Evolutionary conservation across 129 eudicot genomes (phyloP).

Genomic region (Dittrichia graveolens): DNA sequence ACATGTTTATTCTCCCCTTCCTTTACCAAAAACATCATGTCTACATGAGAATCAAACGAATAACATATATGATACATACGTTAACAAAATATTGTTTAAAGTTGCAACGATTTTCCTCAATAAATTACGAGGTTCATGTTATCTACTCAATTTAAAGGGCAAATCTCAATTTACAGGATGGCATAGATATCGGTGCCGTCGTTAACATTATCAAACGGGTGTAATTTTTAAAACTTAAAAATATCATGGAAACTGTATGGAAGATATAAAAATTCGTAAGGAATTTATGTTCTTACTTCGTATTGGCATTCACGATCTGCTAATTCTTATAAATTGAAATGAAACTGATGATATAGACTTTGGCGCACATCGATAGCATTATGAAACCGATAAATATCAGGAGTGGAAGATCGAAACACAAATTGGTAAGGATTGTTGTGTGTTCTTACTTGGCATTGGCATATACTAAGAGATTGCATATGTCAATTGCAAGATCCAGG

Average conservation of each 20-base stretch:
- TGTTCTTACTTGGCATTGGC: constrained; percentile 54
- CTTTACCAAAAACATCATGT: no score
- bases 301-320: neutral
- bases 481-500: constrained; percentile 51
- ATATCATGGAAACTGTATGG: no score
- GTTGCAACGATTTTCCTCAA: neutral
- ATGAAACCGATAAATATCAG: neutral
- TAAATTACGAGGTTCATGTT: neutral
- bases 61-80: no score
- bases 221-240: no score
- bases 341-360: neutral
- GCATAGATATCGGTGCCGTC: no score
- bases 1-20: no score
- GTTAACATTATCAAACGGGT: no score
- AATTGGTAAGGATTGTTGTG: neutral
- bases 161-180: neutral
- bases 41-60: no score
- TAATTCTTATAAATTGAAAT: neutral
- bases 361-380: neutral
- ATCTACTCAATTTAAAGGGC: neutral
- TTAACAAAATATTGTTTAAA: no score
- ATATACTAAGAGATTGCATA: constrained; percentile 40
- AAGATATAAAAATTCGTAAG: no score
- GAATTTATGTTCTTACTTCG: no score
- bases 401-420: neutral